These are phyloP conservation scores for Globisporangium ultimum DNA, from an alignment of 352 stramenopile genomes.

Conservation along the genomic window DNA sequence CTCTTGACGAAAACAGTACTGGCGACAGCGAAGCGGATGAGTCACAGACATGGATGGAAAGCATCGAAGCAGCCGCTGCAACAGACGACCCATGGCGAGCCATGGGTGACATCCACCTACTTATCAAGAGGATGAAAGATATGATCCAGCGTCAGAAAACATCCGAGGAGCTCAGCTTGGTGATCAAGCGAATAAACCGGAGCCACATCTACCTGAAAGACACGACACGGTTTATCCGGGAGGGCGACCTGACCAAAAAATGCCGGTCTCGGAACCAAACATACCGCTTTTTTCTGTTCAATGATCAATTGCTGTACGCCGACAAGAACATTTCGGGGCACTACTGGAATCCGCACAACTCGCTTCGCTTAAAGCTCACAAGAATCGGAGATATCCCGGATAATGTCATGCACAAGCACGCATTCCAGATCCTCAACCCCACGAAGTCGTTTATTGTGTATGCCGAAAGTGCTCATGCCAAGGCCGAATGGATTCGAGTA, in stretches of 20 bases:
- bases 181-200: constrained; percentile 90
- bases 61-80: constrained; percentile 58
- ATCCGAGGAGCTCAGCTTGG: constrained; percentile 79
- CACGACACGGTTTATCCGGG: constrained; percentile 91
- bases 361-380: constrained; percentile 76
- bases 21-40: constrained; percentile 18
- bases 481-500: constrained; percentile 79
- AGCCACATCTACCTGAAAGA: constrained; percentile 92
- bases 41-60: constrained; percentile 41
- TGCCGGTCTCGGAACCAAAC: constrained; percentile 85
- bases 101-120: constrained; percentile 88
- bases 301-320: constrained; percentile 81
- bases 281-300: constrained; percentile 89
- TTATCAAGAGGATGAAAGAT: constrained; percentile 89
- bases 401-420: constrained; percentile 64
- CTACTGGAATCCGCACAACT: constrained; percentile 85
- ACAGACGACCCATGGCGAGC: constrained; percentile 74
- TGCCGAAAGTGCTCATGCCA: constrained; percentile 55
- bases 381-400: constrained; percentile 77
- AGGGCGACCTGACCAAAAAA: constrained; percentile 94
- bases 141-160: constrained; percentile 80
- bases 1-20: constrained; percentile 33
- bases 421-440: constrained; percentile 85
- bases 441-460: constrained; percentile 85
- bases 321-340: constrained; percentile 70